A percentile compares a stretch with the other conserved stretches of the same genome.
These are phyloP conservation scores for Periconia digitata DNA, from an alignment of 2,329 filamentous ascomycete genomes.

Conservation along the genomic window DNA sequence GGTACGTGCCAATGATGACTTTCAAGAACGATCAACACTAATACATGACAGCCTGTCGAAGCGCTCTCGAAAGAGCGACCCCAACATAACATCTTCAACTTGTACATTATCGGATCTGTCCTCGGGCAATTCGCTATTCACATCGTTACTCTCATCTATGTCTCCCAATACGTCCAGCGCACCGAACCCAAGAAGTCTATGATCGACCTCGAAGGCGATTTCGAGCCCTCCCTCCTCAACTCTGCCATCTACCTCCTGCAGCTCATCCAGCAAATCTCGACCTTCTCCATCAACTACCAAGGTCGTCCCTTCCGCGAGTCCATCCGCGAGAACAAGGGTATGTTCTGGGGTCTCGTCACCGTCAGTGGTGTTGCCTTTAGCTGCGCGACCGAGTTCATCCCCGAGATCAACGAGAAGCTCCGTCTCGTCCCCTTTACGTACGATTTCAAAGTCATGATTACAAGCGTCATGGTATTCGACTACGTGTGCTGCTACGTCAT, in stretches of 20 bases:
- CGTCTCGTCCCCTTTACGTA: conserved; percentile 85
- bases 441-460: conserved; percentile 89
- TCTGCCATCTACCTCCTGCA: conserved; percentile 95
- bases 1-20: conserved; percentile 44
- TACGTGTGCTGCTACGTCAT: conserved; percentile 85
- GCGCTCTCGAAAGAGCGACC: conserved; percentile 94
- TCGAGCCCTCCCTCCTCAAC: conserved; percentile 90
- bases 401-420: conserved; percentile 91
- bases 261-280: conserved; percentile 97
- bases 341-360: conserved; percentile 95
- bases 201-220: conserved; percentile 92
- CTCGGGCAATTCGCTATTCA: conserved; percentile 96
- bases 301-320: conserved; percentile 96
- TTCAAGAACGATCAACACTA: conserved; percentile 26
- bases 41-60: conserved; percentile 69
- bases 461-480: conserved; percentile 80
- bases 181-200: conserved; percentile 71
- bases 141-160: conserved; percentile 90
- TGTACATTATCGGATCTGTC: conserved; percentile 97
- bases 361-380: conserved; percentile 90
- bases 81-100: conserved; percentile 98
- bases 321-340: conserved; percentile 91
- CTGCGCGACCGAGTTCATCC: conserved; percentile 92
- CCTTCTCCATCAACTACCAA: conserved; percentile 99
- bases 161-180: conserved; percentile 82